Conservation (phyloP, 2,329 filamentous ascomycete genomes). For the Fusarium citri region DNA sequence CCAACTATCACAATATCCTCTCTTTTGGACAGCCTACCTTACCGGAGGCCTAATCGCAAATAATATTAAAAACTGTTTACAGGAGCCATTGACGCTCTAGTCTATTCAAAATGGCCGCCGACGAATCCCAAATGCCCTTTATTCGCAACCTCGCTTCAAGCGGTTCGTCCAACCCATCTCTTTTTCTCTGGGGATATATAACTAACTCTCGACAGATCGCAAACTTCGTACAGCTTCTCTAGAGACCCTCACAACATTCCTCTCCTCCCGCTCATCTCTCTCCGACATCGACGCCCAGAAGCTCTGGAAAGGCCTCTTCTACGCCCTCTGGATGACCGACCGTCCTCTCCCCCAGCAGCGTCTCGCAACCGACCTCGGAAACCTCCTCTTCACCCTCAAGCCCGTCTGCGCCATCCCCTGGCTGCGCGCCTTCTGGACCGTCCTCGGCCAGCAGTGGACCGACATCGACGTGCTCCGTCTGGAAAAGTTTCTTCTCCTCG, state of each 20-base stretch:
- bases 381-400: constrained; percentile 69
- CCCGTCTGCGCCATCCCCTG: constrained; percentile 57
- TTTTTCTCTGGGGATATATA: neutral
- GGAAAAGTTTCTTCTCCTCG: constrained; percentile 92
- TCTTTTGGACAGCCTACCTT: neutral
- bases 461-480: constrained; percentile 81
- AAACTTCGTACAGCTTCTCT: constrained; percentile 82
- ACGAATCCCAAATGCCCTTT: constrained; percentile 73
- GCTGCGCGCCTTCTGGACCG: constrained; percentile 77
- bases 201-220: constrained; percentile 67
- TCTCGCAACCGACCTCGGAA: constrained; percentile 81
- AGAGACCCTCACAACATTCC: constrained; percentile 80
- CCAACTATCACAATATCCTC: constrained; percentile 6
- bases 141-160: constrained; percentile 87
- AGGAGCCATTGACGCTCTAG: constrained; percentile 33
- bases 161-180: constrained; percentile 65
- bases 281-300: constrained; percentile 80
- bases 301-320: constrained; percentile 95
- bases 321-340: constrained; percentile 94
- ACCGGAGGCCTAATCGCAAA: neutral
- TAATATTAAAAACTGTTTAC: fast-evolving
- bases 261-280: constrained; percentile 72
- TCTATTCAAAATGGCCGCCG: constrained; percentile 36
- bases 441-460: constrained; percentile 77
- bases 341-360: constrained; percentile 87